Base-by-base conservation (phyloP, 805 yeast species). In the Priceomyces fermenticarens region DNA sequence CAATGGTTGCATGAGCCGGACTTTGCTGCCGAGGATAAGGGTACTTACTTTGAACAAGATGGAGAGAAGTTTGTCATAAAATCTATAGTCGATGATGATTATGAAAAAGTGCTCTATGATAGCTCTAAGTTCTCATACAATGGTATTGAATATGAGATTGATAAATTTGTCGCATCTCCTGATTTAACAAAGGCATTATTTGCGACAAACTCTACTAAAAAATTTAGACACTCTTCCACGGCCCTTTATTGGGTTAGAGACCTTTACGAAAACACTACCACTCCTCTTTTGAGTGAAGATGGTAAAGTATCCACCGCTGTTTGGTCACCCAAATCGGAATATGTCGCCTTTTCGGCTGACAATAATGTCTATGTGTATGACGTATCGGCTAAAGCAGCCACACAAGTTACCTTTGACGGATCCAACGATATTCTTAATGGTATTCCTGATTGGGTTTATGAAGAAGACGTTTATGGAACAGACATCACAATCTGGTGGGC, bases 391-490 rank as follows among this genome's bases (percentile, higher is more conserved):
- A 54, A 48, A 4, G 43, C 47, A 3, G 40, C 57, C 3, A 53
- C 45, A 0, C 69, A 62, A 42, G 55, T 79, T 8, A 76, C 84
- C 0, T 44, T 46, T 3, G 84, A 78, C 54, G 90, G 89, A 0
- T 63, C 73, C 10, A 53, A 46, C 0, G 61, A 71, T 12, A 63
- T 84, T 3, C 70, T 74, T 45, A 81, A 85, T 49, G 95, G 88
- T 4, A 81, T 72, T 46, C 81, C 90, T 0, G 93, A 85, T 53
- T 86, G 95, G 93, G 82, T 85, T 1, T 85, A 85, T 57, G 95
- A 86, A 57, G 95, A 86, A 54, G 95, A 86, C 52, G 86, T 86
- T 1, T 60, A 81, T 10, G 73, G 72, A 0, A 51, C 63, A 11
- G 90, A 83, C 46, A 61, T 57, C 28, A 79, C 85, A 0, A 63